Conservation (phyloP, 345 rosid species). For the Dovyalis caffra region DNA sequence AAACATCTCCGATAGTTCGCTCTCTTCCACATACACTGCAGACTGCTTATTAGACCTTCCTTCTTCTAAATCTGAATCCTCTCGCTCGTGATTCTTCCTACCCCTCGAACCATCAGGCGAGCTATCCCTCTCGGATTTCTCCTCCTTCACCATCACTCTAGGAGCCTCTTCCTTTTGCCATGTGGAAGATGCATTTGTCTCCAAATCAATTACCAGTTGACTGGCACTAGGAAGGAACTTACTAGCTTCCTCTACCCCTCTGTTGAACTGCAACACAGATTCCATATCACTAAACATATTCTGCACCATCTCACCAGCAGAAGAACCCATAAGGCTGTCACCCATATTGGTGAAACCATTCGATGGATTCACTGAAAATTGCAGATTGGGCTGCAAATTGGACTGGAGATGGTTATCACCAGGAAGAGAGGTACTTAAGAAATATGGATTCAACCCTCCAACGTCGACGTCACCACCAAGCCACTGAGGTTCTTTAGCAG, state of each 20-base stretch:
- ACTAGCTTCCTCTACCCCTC: constrained; percentile 81
- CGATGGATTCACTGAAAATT: constrained; percentile 18
- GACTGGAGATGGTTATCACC: constrained; percentile 14
- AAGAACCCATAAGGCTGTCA: constrained; percentile 29
- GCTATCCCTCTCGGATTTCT: constrained; percentile 22
- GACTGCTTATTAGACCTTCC: constrained; percentile 61
- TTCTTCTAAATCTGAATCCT: constrained; percentile 42
- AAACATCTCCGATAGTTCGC: constrained; percentile 61
- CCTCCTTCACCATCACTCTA: constrained; percentile 26
- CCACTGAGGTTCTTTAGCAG: background rate
- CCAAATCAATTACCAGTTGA: constrained; percentile 41
- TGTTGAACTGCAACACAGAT: constrained; percentile 62
- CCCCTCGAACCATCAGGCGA: constrained; percentile 39
- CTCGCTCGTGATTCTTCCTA: constrained; percentile 55
- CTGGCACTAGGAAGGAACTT: constrained; percentile 71
- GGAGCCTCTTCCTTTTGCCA: constrained; percentile 14
- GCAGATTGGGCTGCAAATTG: constrained; percentile 7
- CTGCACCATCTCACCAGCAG: constrained; percentile 36
- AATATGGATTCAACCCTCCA: constrained; percentile 4
- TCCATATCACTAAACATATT: constrained; percentile 55
- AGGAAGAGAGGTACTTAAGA: constrained; percentile 13
- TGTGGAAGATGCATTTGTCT: constrained; percentile 8
- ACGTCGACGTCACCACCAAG: constrained; percentile 12
- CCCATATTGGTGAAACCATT: constrained; percentile 12
- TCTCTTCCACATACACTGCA: constrained; percentile 49